Conservation (phyloP, 139 green algal species). For the Pleodorina starrii region DNA sequence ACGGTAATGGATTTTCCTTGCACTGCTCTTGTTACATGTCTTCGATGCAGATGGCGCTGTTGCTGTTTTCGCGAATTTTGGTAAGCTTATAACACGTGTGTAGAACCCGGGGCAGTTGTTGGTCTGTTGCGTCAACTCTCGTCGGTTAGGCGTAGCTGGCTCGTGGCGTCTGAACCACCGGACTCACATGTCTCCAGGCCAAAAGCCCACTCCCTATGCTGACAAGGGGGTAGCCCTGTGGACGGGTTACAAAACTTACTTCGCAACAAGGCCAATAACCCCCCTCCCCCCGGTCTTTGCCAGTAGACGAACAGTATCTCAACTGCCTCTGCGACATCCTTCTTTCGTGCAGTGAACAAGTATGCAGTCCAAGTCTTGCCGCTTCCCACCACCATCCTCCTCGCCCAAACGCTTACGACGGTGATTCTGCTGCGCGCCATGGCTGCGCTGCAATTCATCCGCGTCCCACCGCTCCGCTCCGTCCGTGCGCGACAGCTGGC, state of each 20-base stretch:
- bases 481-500: background rate
- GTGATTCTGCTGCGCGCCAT: background rate
- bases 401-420: slow-evolving; percentile 24
- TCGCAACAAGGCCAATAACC: background rate
- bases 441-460: background rate
- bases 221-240: background rate
- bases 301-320: too few relatives aligned
- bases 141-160: background rate
- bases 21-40: too few relatives aligned
- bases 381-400: slow-evolving; percentile 18
- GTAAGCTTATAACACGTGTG: background rate
- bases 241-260: background rate
- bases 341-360: slow-evolving; percentile 30
- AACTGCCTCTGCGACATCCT: too few relatives aligned
- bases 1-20: background rate
- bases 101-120: background rate
- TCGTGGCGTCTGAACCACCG: background rate
- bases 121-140: background rate
- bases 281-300: background rate
- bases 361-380: slow-evolving; percentile 22
- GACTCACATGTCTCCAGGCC: background rate
- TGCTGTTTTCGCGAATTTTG: slow-evolving; percentile 33
- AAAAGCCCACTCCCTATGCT: background rate
- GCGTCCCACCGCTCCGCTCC: background rate
- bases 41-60: slow-evolving; percentile 35